phyloP scores from a whole-genome alignment of 2,329 filamentous ascomycete genomes.

The Trichoderma hamatum region DNA sequence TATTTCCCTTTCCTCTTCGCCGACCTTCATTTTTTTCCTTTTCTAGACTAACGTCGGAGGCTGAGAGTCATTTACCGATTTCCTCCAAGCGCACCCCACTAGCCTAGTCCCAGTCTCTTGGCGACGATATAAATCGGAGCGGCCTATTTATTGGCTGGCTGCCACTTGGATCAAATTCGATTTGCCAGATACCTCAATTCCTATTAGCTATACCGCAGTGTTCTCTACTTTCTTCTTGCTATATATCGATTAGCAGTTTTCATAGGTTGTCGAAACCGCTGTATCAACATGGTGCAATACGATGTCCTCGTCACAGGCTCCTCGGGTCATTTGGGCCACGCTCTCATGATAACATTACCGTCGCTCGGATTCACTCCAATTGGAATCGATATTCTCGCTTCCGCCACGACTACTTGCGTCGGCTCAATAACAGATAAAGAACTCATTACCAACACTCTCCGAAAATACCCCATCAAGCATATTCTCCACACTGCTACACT shows the following conservation, averaged over 20 bases:
- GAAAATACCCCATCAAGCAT: conserved; percentile 41
- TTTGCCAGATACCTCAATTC: not conserved
- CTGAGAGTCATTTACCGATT: conserved; percentile 20
- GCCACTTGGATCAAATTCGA: not conserved
- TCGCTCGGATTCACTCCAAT: conserved; percentile 45
- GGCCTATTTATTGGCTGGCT: not conserved
- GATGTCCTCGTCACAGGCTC: conserved; percentile 52
- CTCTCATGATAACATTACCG: conserved; percentile 49
- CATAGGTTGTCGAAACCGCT: not conserved
- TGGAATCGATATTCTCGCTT: conserved; percentile 49
- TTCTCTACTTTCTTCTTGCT: not conserved
- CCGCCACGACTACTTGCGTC: conserved; percentile 41
- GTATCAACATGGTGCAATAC: conserved; percentile 25
- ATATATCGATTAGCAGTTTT: not conserved
- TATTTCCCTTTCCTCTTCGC: not conserved
- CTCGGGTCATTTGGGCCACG: conserved; percentile 50
- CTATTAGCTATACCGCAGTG: not conserved
- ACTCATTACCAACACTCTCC: conserved; percentile 41
- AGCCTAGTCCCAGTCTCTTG: not conserved
- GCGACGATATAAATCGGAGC: not conserved
- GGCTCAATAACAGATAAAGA: conserved; percentile 44
- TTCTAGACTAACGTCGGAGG: conserved; percentile 3
- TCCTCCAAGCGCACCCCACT: conserved; percentile 10
- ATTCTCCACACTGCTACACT: conserved; percentile 51
- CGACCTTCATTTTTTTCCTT: conserved; percentile 2